Conservation (phyloP, 306 rosid species). For the Biancaea sappan region DNA sequence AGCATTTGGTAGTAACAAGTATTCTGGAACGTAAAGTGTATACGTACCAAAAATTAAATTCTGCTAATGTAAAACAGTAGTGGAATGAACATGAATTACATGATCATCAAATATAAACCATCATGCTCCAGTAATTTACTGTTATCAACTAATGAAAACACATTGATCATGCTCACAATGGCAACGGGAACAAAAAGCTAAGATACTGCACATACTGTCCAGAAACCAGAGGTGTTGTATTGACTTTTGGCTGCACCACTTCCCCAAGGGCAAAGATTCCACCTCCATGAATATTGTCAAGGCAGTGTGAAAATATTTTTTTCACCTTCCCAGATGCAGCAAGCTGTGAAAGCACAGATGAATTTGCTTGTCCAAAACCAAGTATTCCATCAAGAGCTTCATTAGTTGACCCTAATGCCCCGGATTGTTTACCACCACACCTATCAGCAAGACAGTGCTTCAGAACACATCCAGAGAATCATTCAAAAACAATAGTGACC, state of each 20-base stretch:
- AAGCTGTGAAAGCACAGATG: conserved; percentile 91
- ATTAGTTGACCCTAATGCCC: conserved; percentile 56
- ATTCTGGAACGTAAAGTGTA: conserved; percentile 13
- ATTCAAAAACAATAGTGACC: not conserved
- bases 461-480: conserved; percentile 12
- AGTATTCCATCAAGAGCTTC: conserved; percentile 86
- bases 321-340: conserved; percentile 84
- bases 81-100: not conserved
- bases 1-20: not conserved
- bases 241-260: conserved; percentile 84
- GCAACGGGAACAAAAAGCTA: conserved; percentile 27
- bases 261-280: conserved; percentile 98
- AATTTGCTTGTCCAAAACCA: conserved; percentile 97
- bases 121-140: conserved; percentile 12
- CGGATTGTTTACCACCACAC: conserved; percentile 79
- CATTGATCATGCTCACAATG: conserved; percentile 18
- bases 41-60: conserved; percentile 8
- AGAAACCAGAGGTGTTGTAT: conserved; percentile 70
- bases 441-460: conserved; percentile 46
- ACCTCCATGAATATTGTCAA: conserved; percentile 79
- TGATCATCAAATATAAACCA: conserved; percentile 23
- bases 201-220: conserved; percentile 63
- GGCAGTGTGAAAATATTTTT: conserved; percentile 89
- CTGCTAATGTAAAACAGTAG: conserved; percentile 11
- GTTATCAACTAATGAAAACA: not conserved